phyloP scores from a whole-genome alignment of 331 rosid species.

The Pyracantha coccinea region DNA sequence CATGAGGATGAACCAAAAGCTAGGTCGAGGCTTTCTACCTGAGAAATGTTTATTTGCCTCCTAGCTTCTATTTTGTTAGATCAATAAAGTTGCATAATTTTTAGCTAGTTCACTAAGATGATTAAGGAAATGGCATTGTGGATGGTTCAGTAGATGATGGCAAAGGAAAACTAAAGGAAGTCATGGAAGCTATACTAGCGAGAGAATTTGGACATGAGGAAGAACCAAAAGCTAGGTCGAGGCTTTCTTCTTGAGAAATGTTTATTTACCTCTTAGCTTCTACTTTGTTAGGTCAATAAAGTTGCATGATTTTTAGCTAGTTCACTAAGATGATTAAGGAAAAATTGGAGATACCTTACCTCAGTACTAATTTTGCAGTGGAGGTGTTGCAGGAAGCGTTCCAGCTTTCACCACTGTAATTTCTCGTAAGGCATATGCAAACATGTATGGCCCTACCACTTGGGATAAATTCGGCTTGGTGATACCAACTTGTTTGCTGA shows the following conservation, averaged over 20 bases:
- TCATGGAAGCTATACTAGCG: slow-evolving; percentile 39
- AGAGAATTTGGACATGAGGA: slow-evolving; percentile 41
- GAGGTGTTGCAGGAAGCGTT: slow-evolving; percentile 61
- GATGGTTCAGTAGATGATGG: slow-evolving; percentile 55
- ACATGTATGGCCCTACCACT: slow-evolving; percentile 81
- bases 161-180: slow-evolving; percentile 28
- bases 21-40: slow-evolving; percentile 40
- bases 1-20: slow-evolving; percentile 46
- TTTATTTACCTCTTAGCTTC: slow-evolving; percentile 1
- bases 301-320: background rate
- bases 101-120: background rate
- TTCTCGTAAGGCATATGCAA: slow-evolving; percentile 62
- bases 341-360: slow-evolving; percentile 18
- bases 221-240: slow-evolving; percentile 60
- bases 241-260: slow-evolving; percentile 7
- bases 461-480: slow-evolving; percentile 89
- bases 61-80: slow-evolving; percentile 1
- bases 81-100: slow-evolving; percentile 1
- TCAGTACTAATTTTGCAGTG: slow-evolving; percentile 52
- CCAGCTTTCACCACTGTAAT: slow-evolving; percentile 36
- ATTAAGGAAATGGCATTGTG: slow-evolving; percentile 49
- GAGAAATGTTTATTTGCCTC: background rate
- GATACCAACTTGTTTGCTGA: slow-evolving; percentile 79
- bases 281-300: background rate
- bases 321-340: slow-evolving; percentile 11